Conservation (phyloP, 179 eudicot genomes). For the Camellia oleifera region DNA sequence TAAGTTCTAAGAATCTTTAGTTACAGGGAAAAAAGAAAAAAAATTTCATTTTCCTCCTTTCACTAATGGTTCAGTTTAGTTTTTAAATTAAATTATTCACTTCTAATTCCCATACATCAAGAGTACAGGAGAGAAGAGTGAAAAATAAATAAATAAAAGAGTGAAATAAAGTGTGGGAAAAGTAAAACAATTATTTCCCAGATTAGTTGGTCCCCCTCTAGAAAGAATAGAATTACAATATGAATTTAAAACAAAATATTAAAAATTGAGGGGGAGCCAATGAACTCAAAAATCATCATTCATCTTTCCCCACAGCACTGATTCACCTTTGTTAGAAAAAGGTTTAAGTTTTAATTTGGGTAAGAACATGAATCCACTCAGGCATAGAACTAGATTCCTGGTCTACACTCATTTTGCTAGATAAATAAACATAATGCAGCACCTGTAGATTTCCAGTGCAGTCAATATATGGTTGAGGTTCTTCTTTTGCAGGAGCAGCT, state of each 20-base stretch:
- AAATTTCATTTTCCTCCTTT: neutral
- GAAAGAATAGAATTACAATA: neutral
- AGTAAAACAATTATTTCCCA: too few relatives aligned
- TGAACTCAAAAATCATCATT: neutral
- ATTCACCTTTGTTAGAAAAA: neutral
- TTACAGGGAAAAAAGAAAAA: neutral
- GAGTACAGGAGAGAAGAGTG: neutral
- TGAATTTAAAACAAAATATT: neutral
- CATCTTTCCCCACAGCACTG: neutral
- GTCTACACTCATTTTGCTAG: neutral
- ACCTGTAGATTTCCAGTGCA: slow-evolving; percentile 99
- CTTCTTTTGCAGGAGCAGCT: slow-evolving; percentile 80
- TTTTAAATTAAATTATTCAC: neutral
- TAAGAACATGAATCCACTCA: neutral
- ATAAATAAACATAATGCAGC: neutral
- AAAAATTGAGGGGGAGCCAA: neutral
- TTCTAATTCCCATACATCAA: neutral
- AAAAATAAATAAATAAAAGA: neutral
- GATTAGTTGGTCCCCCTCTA: neutral
- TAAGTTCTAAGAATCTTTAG: neutral
- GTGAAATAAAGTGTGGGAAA: neutral
- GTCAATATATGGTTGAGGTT: slow-evolving; percentile 74
- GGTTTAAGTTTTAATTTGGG: neutral
- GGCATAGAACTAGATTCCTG: neutral
- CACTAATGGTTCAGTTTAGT: neutral